Evolutionary conservation across 139 green algal species (phyloP).

Genomic region (Chlamydomonas urium): DNA sequence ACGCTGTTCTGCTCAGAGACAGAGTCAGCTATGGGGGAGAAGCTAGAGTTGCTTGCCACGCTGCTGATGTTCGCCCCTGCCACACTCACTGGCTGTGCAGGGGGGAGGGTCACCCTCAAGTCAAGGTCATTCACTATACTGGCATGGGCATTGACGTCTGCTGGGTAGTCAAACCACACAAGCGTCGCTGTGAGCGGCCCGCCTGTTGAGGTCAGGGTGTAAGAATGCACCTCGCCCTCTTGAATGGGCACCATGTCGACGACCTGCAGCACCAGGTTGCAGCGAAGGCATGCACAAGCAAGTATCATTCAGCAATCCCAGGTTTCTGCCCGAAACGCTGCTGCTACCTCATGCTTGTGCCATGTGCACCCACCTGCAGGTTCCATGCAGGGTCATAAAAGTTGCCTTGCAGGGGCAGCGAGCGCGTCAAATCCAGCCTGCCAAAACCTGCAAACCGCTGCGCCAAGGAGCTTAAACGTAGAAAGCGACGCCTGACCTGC

Average conservation of each 20-base stretch:
- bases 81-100: no score
- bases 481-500: no score
- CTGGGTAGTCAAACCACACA: conserved; percentile 61
- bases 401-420: conserved; percentile 41
- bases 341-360: no score
- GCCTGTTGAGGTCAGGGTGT: conserved; percentile 58
- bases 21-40: no score
- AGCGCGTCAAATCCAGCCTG: conserved; percentile 51
- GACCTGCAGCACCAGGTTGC: conserved; percentile 39
- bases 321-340: no score
- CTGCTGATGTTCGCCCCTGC: no score
- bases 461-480: neutral
- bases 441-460: conserved; percentile 57
- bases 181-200: conserved; percentile 69
- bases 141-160: neutral
- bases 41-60: no score
- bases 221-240: conserved; percentile 36
- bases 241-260: conserved; percentile 39
- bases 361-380: conserved; percentile 31
- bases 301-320: no score
- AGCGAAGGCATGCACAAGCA: no score
- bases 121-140: conserved; percentile 85
- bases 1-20: no score
- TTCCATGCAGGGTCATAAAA: conserved; percentile 14
- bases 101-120: no score